Percentiles rank a stretch among this genome's conserved stretches.
phyloP scores from a whole-genome alignment of 805 yeast species.

The Lachancea nothofagi region DNA sequence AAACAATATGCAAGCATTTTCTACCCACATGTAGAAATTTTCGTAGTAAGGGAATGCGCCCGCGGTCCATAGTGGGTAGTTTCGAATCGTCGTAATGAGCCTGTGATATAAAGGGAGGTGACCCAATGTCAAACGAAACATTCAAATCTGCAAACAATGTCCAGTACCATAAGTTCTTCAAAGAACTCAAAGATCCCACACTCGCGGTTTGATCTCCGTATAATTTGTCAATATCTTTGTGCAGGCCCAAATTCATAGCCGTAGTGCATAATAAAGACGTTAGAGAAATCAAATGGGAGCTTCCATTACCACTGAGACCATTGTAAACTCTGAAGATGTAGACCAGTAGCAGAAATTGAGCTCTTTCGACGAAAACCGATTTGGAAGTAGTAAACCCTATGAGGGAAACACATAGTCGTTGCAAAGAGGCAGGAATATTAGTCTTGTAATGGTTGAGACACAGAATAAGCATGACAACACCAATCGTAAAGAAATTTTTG shows the following conservation, averaged over 20 bases:
- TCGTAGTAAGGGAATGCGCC: slow-evolving; percentile 4
- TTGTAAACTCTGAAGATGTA: slow-evolving; percentile 15
- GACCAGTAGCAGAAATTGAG: slow-evolving; percentile 25
- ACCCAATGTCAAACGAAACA: slow-evolving; percentile 24
- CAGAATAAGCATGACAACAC: slow-evolving; percentile 24
- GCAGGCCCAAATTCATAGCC: slow-evolving; percentile 22
- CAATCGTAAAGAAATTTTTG: slow-evolving; percentile 27
- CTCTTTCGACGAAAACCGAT: slow-evolving; percentile 25
- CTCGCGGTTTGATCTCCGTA: slow-evolving; percentile 15
- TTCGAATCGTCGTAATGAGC: slow-evolving; percentile 6
- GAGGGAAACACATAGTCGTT: slow-evolving; percentile 19
- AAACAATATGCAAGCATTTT: slow-evolving; percentile 4
- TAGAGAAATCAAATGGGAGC: slow-evolving; percentile 18
- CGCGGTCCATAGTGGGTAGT: slow-evolving; percentile 2
- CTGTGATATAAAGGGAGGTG: slow-evolving; percentile 14
- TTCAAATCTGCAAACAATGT: slow-evolving; percentile 23
- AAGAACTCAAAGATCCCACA: slow-evolving; percentile 18
- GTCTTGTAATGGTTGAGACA: slow-evolving; percentile 14
- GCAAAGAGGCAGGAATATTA: slow-evolving; percentile 18
- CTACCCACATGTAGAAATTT: slow-evolving; percentile 6
- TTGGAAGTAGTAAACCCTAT: slow-evolving; percentile 28
- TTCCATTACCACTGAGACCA: slow-evolving; percentile 23
- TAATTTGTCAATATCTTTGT: slow-evolving; percentile 16
- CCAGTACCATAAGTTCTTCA: slow-evolving; percentile 28
- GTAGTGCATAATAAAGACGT: slow-evolving; percentile 15